A percentile compares a stretch with the other conserved stretches of the same genome.
These are phyloP conservation scores for Dactylonectria macrodidyma DNA, from an alignment of 2,329 filamentous ascomycete species.

Conservation along the genomic window DNA sequence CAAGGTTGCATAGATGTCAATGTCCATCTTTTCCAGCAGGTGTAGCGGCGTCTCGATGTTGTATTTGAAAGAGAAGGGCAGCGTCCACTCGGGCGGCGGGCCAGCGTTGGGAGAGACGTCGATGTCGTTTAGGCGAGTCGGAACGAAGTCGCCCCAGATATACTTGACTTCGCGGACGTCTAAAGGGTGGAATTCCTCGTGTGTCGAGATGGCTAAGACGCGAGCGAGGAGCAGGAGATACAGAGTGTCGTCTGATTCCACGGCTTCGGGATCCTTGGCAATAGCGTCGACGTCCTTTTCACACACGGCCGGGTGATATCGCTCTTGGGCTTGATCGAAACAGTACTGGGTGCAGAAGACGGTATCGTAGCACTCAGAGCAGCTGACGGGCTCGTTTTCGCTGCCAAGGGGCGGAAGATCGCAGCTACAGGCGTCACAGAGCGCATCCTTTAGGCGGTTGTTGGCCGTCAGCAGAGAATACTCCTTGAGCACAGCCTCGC, in stretches of 20 bases:
- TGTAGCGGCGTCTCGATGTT: slow-evolving; percentile 83
- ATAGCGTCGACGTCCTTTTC: slow-evolving; percentile 77
- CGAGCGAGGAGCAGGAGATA: slow-evolving; percentile 75
- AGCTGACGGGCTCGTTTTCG: slow-evolving; percentile 65
- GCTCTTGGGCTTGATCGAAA: slow-evolving; percentile 68
- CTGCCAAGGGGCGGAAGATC: slow-evolving; percentile 74
- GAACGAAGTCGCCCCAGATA: slow-evolving; percentile 78
- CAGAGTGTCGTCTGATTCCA: slow-evolving; percentile 72
- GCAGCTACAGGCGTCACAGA: slow-evolving; percentile 91
- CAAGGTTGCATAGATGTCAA: slow-evolving; percentile 78
- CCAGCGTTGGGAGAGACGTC: slow-evolving; percentile 67
- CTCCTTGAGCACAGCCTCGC: slow-evolving; percentile 84
- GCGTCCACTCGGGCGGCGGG: slow-evolving; percentile 74
- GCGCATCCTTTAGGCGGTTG: slow-evolving; percentile 86
- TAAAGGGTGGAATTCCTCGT: slow-evolving; percentile 73
- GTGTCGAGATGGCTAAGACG: slow-evolving; percentile 73
- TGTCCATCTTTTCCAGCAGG: slow-evolving; percentile 86
- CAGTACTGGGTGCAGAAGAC: slow-evolving; percentile 77
- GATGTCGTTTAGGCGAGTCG: slow-evolving; percentile 66
- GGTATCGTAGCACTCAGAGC: slow-evolving; percentile 74
- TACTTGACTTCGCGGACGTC: slow-evolving; percentile 77
- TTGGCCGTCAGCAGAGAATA: slow-evolving; percentile 91
- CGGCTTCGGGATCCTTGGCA: slow-evolving; percentile 73
- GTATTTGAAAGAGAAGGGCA: slow-evolving; percentile 84
- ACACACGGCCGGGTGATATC: slow-evolving; percentile 77